These are phyloP conservation scores for Sporothrix sp. DNA, from an alignment of 2,329 filamentous ascomycete species.

Conservation along the genomic window DNA sequence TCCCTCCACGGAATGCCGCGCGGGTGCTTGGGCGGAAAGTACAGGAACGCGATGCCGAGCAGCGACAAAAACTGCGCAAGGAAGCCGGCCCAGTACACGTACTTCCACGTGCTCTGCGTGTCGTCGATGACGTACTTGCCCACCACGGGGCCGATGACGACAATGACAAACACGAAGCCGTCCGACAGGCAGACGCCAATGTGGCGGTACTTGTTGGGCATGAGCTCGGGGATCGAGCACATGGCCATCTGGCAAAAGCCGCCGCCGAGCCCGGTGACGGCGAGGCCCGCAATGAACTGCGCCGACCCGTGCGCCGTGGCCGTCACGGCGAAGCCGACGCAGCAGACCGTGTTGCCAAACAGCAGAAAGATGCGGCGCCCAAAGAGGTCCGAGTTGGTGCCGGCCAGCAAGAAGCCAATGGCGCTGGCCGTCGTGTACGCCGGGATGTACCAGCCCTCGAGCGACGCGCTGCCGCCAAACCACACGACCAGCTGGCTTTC, in stretches of 20 bases:
- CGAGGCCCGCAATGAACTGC: conserved; percentile 12
- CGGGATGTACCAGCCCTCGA: conserved; percentile 4
- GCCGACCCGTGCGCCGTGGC: conserved; percentile 8
- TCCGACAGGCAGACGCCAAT: conserved; percentile 12
- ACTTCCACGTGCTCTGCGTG: conserved; percentile 6
- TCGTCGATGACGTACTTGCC: conserved; percentile 5
- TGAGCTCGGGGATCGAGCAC: conserved; percentile 11
- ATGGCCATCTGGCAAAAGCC: conserved; percentile 9
- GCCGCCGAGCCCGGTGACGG: conserved; percentile 8
- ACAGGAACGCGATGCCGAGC: conserved; percentile 1
- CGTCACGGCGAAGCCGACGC: conserved; percentile 7
- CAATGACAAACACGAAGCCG: conserved; percentile 12
- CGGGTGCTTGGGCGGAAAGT: conserved; percentile 12
- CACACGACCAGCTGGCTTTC: background rate
- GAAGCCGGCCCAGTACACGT: conserved; percentile 15
- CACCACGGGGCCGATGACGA: conserved; percentile 12
- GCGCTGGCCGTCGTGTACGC: conserved; percentile 7
- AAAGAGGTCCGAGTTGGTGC: conserved; percentile 14
- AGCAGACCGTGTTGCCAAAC: conserved; percentile 5
- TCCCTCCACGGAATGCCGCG: conserved; percentile 14
- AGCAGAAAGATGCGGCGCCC: conserved; percentile 11
- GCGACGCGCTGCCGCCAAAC: conserved; percentile 5
- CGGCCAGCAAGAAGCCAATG: conserved; percentile 8
- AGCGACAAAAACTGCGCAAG: conserved; percentile 4
- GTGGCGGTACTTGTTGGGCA: conserved; percentile 14